phyloP scores from a whole-genome alignment of 1,139 yeast genomes.

The Sporopachydermia cereana region DNA sequence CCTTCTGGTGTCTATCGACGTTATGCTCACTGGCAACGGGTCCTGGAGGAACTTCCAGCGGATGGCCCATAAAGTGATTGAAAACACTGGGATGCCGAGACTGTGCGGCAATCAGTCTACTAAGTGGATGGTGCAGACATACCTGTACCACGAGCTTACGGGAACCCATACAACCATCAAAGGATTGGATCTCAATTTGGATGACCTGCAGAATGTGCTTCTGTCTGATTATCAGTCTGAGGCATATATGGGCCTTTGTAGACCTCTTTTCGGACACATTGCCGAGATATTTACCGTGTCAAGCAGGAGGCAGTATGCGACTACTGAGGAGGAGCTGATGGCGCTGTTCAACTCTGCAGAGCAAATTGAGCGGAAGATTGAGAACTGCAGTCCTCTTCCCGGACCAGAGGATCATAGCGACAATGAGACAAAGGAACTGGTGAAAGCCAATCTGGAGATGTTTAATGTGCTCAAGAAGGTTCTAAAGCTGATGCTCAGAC shows the following conservation, averaged over 20 bases:
- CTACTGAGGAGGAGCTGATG: background rate
- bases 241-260: constrained; percentile 1
- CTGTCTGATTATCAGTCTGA: background rate
- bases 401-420: background rate
- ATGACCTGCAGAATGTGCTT: background rate
- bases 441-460: background rate
- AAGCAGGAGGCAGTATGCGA: background rate
- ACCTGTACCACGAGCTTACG: constrained; percentile 1
- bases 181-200: background rate
- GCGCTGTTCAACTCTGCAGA: background rate
- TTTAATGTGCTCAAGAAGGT: background rate
- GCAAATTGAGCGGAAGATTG: background rate
- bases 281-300: background rate
- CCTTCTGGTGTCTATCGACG: background rate
- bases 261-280: background rate
- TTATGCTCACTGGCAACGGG: constrained; percentile 3
- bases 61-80: background rate
- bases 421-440: background rate
- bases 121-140: background rate
- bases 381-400: background rate
- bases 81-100: background rate
- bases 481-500: background rate
- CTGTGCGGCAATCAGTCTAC: background rate
- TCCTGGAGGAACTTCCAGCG: background rate
- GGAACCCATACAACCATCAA: constrained; percentile 1